These are phyloP conservation scores for Alternaria dauci DNA, from an alignment of 2,329 filamentous ascomycete genomes.

Conservation along the genomic window DNA sequence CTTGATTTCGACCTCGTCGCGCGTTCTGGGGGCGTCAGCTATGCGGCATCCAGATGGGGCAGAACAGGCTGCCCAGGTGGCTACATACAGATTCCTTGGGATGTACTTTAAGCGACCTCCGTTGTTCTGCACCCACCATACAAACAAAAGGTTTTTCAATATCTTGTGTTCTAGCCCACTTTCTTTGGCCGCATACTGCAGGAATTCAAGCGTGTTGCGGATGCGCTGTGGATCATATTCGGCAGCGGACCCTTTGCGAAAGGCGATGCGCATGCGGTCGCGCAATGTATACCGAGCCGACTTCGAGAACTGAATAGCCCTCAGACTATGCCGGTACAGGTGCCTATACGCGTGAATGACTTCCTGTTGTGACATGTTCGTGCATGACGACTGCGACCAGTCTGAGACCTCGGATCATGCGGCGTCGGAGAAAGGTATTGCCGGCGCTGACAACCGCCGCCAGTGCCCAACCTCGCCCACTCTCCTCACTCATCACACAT, in stretches of 20 bases:
- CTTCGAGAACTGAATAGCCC: constrained; percentile 74
- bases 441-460: constrained; percentile 17
- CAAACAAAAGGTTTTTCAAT: constrained; percentile 70
- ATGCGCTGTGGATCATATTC: constrained; percentile 58
- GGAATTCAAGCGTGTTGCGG: constrained; percentile 73
- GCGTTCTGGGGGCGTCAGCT: constrained; percentile 25
- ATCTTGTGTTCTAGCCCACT: constrained; percentile 76
- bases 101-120: constrained; percentile 41
- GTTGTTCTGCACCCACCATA: constrained; percentile 56
- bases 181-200: constrained; percentile 69
- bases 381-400: constrained; percentile 1
- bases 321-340: constrained; percentile 72
- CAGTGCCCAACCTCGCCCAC: constrained; percentile 10
- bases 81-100: constrained; percentile 31
- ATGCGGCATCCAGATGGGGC: neutral
- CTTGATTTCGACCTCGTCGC: constrained; percentile 42
- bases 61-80: neutral
- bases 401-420: constrained; percentile 18
- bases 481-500: constrained; percentile 21
- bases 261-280: constrained; percentile 56
- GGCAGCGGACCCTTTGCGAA: constrained; percentile 44
- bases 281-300: constrained; percentile 71
- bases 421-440: constrained; percentile 23
- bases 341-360: constrained; percentile 73
- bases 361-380: constrained; percentile 50